These are phyloP conservation scores for Amanita polypyramis DNA, from an alignment of 768 basidiomycete species.

Conservation along the genomic window DNA sequence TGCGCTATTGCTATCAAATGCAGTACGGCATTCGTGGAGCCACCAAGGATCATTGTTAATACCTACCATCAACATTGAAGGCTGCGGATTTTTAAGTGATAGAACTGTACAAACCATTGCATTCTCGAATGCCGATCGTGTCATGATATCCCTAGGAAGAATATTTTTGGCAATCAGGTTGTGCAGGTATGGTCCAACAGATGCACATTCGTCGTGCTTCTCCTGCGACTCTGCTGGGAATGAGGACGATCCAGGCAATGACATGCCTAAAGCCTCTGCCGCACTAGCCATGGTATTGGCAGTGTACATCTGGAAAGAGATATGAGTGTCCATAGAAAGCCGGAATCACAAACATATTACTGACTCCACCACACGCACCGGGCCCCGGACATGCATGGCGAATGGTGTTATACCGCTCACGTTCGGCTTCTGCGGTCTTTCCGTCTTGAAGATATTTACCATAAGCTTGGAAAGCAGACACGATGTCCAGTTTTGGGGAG, in stretches of 20 bases:
- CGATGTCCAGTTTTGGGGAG: slow-evolving; percentile 82
- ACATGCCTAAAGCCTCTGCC: slow-evolving; percentile 92
- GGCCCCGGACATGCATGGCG: slow-evolving; percentile 95
- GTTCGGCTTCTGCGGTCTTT: slow-evolving; percentile 73
- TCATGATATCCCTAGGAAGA: slow-evolving; percentile 94
- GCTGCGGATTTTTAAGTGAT: neutral
- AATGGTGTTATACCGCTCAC: slow-evolving; percentile 75
- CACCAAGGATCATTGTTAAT: slow-evolving; percentile 92
- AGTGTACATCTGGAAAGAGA: slow-evolving; percentile 76
- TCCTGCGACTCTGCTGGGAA: slow-evolving; percentile 91
- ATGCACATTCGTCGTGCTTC: slow-evolving; percentile 76
- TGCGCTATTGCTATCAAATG: slow-evolving; percentile 97
- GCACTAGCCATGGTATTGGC: slow-evolving; percentile 98
- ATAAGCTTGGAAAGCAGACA: slow-evolving; percentile 96
- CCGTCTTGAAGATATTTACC: slow-evolving; percentile 92
- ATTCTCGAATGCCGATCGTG: slow-evolving; percentile 91
- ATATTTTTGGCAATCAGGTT: slow-evolving; percentile 87
- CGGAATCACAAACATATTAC: slow-evolving; percentile 16
- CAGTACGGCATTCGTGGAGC: slow-evolving; percentile 95
- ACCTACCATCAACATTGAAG: slow-evolving; percentile 39
- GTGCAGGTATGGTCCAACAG: slow-evolving; percentile 74
- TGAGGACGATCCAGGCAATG: slow-evolving; percentile 92
- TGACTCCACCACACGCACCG: slow-evolving; percentile 93
- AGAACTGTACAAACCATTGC: slow-evolving; percentile 61
- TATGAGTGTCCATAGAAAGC: neutral